Conservation (phyloP, 352 stramenopile species). For the Albugo candida region DNA sequence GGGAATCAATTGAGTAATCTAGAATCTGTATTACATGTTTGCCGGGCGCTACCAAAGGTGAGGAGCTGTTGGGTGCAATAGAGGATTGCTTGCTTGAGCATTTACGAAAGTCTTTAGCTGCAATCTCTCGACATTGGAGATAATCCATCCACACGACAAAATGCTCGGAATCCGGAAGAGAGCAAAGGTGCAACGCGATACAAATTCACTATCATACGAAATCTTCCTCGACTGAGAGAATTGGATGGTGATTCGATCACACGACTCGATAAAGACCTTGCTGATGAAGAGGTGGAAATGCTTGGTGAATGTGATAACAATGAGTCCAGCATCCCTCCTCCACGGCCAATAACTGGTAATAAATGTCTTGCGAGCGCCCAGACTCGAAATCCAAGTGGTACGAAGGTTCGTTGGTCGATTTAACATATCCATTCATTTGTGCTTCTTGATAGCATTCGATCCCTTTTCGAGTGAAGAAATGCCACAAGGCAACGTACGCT, state of each 20-base stretch:
- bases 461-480: constrained; percentile 37
- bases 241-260: constrained; percentile 59
- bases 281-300: constrained; percentile 25
- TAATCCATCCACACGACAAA: constrained; percentile 42
- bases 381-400: too few relatives aligned
- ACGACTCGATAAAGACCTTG: constrained; percentile 48
- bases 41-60: constrained; percentile 28
- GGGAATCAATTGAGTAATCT: constrained; percentile 31
- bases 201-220: constrained; percentile 48
- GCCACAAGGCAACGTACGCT: constrained; percentile 48
- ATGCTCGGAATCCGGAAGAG: too few relatives aligned
- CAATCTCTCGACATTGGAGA: constrained; percentile 46
- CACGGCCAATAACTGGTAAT: too few relatives aligned
- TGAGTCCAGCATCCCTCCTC: too few relatives aligned
- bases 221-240: constrained; percentile 35
- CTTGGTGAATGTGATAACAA: neutral
- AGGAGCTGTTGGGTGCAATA: neutral
- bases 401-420: too few relatives aligned
- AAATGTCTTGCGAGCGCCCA: too few relatives aligned
- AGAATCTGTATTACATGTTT: constrained; percentile 24
- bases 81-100: neutral
- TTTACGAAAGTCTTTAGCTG: constrained; percentile 14
- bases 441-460: constrained; percentile 15
- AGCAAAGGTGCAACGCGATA: constrained; percentile 19
- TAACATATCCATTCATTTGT: too few relatives aligned